phyloP scores from a whole-genome alignment of 371 early-diverging fungal species.

The Phascolomyces articulosus region DNA sequence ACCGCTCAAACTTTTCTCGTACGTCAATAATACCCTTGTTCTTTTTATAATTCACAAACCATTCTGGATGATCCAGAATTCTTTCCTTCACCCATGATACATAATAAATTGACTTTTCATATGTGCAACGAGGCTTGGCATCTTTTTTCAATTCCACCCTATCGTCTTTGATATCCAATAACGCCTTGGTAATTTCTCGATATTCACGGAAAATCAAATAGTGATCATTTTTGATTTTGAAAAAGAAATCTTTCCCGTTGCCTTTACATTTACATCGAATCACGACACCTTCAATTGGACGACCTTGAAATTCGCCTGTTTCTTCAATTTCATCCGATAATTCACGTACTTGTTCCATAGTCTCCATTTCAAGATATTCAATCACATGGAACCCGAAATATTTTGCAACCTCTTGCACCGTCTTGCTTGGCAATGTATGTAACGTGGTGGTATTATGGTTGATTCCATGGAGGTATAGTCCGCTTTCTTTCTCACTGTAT shows the following conservation, averaged over 20 bases:
- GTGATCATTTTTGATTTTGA: constrained; percentile 93
- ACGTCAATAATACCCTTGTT: constrained; percentile 78
- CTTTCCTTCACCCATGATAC: constrained; percentile 75
- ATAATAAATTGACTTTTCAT: constrained; percentile 71
- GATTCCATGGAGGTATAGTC: constrained; percentile 92
- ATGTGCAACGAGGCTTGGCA: constrained; percentile 23
- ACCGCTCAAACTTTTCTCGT: constrained; percentile 17
- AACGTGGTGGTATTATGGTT: constrained; percentile 80
- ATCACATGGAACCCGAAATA: constrained; percentile 78
- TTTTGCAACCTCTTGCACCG: constrained; percentile 66
- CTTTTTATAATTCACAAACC: constrained; percentile 68
- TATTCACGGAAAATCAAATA: constrained; percentile 95
- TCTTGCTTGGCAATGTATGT: constrained; percentile 67
- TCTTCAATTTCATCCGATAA: constrained; percentile 69
- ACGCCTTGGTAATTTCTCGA: constrained; percentile 84
- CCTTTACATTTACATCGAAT: constrained; percentile 70
- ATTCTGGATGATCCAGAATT: constrained; percentile 62
- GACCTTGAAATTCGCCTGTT: constrained; percentile 65
- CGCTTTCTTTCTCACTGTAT: constrained; percentile 77
- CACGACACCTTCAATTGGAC: constrained; percentile 88
- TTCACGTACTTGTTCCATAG: constrained; percentile 56
- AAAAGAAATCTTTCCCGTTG: constrained; percentile 61
- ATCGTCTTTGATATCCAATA: constrained; percentile 36
- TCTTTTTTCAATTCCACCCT: not conserved
- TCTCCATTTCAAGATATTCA: constrained; percentile 41